Evolutionary conservation across 129 eudicot genomes (phyloP), one percentile per base, ranked within the genome.

Genomic region (Sambucus nigra): DNA sequence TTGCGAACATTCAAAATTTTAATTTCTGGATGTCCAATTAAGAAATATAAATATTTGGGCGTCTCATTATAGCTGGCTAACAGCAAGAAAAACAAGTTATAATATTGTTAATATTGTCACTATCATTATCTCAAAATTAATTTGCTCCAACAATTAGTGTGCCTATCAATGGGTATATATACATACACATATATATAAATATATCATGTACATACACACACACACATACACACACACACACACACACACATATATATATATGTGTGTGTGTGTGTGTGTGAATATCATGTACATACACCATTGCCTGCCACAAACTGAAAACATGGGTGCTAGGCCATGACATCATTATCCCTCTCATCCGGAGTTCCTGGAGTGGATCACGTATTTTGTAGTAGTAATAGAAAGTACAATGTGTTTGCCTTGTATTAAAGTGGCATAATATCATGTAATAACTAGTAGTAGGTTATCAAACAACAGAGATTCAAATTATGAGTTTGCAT

Each of bases 381-480:
- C 7, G 35, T 40, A 7, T 14, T 41, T 58, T 10, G 52, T n/a
- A n/a, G n/a, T n/a, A n/a, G n/a, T n/a, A n/a, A n/a, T n/a, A n/a
- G 9, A 47, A 16, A 47, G 53, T 47, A 5, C n/a, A 21, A 69
- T 47, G 55, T 42, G 35, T 69, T 55, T 68, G 52, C 61, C 50
- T 11, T 29, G 32, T 49, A 11, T 61, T 33, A 55, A 49, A 49
- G 60, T 69, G 63, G 50, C 73, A 74, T 60, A 31, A 50, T 61
- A 35, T 47, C 64, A 60, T 52, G 57, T 48, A 67, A 58, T 22
- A 59, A 62, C 53, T 63, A 47, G 60, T 54, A 55, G 72, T 68
- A 73, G 78, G 67, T 69, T 61, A 68, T 72, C 64, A 57, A 54
- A 72, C 72, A 70, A 66, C 48, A 65, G 77, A 61, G 66, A 7